Base-by-base conservation (phyloP, 306 rosid genomes). In the Benincasa hispida region DNA sequence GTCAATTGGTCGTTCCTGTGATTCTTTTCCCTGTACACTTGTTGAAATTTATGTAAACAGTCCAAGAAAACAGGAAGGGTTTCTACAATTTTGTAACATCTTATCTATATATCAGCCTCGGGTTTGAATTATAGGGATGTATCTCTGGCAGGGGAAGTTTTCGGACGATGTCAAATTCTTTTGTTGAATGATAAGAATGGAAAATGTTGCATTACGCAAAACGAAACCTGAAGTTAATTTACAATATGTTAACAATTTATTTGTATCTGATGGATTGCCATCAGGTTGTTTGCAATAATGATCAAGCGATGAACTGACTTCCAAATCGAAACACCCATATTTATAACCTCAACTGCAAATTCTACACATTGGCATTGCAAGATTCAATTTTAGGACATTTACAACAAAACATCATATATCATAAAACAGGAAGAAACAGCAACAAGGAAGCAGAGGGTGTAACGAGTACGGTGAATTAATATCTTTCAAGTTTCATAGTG, bases 1-100 rank as follows among this genome's bases (percentile, higher is more conserved):
- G 78, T 88, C 75, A 95, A 92, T 79, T 95, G 99, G 99, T 95
- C 99, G 19, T 95, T 95, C 86, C 88, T 90, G 82, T 95, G 95
- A 93, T 67, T 19, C 56, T 72, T 59, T 61, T 45, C 39, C 51
- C 65, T 74, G 62, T 74, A 74, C 51, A 55, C 51, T 74, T 42
- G 10, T 28, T 30, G 45, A 51, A 73, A 73, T 3, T 51, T 51
- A 17, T 32, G 62, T 5, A 53, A 73, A 53, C 62, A 51, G 27
- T 73, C 24, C 75, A 24, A 42, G 39, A 69, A 45, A 69, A 45
- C 39, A 39, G 74, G 19, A 42, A 25, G 56, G 57, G 57, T 55
- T 25, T 70, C 24, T 45, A 24, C 57, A 70, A 45, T 70, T 45
- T 45, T 70, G 75, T 45, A 45, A 13, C 39, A 70, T 67, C 74